Conservation (phyloP, 257 asterid genomes). For the Ilex aquifolium region DNA sequence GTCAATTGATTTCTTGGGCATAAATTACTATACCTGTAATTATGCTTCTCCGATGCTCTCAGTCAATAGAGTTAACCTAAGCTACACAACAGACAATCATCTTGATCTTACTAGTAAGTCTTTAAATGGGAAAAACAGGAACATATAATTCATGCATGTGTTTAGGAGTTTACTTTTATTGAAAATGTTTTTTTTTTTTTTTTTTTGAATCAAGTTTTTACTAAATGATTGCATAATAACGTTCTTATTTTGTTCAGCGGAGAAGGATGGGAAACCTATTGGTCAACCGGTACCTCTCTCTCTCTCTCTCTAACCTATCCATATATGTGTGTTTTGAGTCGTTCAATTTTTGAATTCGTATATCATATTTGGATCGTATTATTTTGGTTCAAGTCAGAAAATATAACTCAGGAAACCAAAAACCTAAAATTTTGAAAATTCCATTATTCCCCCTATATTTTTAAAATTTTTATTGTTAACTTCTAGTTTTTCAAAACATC, state of each 20-base stretch:
- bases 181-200: too few relatives aligned
- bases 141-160: not conserved
- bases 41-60: conserved; percentile 22
- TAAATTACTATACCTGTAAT: conserved; percentile 17
- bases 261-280: conserved; percentile 14
- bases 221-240: not conserved
- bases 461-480: too few relatives aligned
- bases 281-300: conserved; percentile 13
- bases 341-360: too few relatives aligned
- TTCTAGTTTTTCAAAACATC: too few relatives aligned
- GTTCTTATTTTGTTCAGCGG: conserved; percentile 9
- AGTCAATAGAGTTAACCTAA: conserved; percentile 4
- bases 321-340: not conserved
- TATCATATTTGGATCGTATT: too few relatives aligned
- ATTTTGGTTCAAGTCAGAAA: too few relatives aligned
- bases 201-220: not conserved
- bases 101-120: conserved; percentile 17
- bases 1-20: conserved; percentile 24
- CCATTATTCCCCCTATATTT: too few relatives aligned
- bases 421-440: too few relatives aligned
- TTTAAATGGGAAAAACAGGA: not conserved
- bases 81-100: conserved; percentile 18
- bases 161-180: not conserved
- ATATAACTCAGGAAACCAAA: too few relatives aligned
- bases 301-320: not conserved